Conservation (phyloP, 2,329 filamentous ascomycete genomes). For the Sporothrix phasma region DNA sequence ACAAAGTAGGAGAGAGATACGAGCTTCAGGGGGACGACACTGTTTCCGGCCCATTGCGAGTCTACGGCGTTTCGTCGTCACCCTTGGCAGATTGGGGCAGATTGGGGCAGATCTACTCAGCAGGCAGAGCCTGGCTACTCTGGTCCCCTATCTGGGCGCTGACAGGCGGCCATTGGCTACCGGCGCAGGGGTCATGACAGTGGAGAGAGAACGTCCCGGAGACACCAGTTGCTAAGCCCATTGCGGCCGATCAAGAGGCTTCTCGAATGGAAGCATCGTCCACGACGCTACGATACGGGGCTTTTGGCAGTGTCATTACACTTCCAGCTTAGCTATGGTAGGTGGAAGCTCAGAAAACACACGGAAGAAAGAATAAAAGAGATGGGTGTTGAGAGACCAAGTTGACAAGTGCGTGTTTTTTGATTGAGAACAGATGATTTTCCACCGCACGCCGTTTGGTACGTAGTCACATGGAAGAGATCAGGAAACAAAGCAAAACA, state of each 20-base stretch:
- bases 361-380: not conserved
- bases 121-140: no score
- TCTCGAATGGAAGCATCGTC: no score
- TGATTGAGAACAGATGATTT: not conserved
- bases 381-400: not conserved
- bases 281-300: no score
- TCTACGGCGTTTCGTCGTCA: slow-evolving; percentile 9
- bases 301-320: slow-evolving; percentile 4
- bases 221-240: not conserved
- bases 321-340: slow-evolving; percentile 16
- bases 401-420: not conserved
- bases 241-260: not conserved
- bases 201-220: not conserved
- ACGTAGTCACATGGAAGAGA: slow-evolving; percentile 3
- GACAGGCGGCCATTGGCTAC: not conserved
- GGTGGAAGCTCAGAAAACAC: slow-evolving; percentile 5
- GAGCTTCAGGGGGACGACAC: no score
- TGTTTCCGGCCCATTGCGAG: no score
- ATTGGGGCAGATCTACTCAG: no score
- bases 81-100: no score
- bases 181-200: not conserved
- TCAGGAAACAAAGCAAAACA: not conserved
- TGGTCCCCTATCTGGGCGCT: not conserved
- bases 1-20: not conserved
- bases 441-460: slow-evolving; percentile 8